phyloP scores from a whole-genome alignment of 352 stramenopile species.

The Elongisporangium senticosum region DNA sequence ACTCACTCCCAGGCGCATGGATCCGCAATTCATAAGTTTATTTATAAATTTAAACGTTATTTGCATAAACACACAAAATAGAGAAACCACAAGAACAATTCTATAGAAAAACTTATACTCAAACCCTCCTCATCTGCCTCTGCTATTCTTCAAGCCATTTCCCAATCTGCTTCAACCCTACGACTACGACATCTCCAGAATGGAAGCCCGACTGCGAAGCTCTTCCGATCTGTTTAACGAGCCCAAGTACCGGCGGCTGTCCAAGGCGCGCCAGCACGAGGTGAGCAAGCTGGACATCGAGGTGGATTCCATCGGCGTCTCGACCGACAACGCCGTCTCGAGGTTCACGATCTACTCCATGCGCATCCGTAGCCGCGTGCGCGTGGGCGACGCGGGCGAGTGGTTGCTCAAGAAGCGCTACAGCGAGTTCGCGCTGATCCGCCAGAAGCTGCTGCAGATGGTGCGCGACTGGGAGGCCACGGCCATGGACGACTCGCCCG shows the following conservation, averaged over 20 bases:
- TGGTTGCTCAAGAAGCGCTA: conserved; percentile 24
- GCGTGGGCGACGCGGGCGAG: conserved; percentile 9
- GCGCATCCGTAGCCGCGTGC: conserved; percentile 33
- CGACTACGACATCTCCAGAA: background rate
- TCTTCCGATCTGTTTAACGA: conserved; percentile 28
- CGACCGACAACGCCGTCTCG: conserved; percentile 11
- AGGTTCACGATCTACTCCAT: conserved; percentile 53
- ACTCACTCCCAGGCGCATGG: too few species aligned
- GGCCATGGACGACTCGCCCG: conserved; percentile 12
- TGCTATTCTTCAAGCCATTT: too few species aligned
- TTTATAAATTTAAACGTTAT: too few species aligned
- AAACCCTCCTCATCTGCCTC: too few species aligned
- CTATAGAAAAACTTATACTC: too few species aligned
- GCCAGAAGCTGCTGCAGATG: conserved; percentile 9
- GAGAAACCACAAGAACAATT: too few species aligned
- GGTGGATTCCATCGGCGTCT: conserved; percentile 18
- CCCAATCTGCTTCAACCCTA: too few species aligned
- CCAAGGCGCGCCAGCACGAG: conserved; percentile 51
- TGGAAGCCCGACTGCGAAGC: conserved; percentile 18
- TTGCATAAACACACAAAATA: too few species aligned
- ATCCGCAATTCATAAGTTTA: too few species aligned
- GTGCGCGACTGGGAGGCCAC: conserved; percentile 10
- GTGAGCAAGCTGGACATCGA: conserved; percentile 42
- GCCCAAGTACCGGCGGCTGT: conserved; percentile 39
- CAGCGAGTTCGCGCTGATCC: conserved; percentile 17